Conservation (phyloP, 306 rosid species). For the Cucurbita maxima region DNA sequence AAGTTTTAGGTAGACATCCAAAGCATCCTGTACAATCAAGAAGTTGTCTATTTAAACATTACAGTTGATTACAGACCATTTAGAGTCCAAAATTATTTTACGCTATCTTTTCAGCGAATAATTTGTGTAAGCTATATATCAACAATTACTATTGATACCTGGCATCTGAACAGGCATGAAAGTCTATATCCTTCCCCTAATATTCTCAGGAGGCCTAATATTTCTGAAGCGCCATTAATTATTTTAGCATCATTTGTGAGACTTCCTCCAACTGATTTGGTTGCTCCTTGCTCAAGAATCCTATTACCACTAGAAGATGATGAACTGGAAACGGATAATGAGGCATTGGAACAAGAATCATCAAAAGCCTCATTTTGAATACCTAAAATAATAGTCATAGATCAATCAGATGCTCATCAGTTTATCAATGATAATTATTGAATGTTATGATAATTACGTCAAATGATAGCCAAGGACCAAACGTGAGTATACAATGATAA, state of each 20-base stretch:
- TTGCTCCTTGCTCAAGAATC: conserved; percentile 42
- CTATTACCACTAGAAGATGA: conserved; percentile 39
- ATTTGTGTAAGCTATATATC: background rate
- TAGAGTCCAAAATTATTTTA: background rate
- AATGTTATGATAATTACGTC: no score
- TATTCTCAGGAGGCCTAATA: conserved; percentile 62
- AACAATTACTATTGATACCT: conserved; percentile 42
- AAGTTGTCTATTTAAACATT: conserved; percentile 11
- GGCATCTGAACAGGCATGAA: conserved; percentile 72
- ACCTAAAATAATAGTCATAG: conserved; percentile 24
- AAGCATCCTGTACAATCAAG: conserved; percentile 60
- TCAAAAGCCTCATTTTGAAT: conserved; percentile 53
- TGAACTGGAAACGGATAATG: conserved; percentile 37
- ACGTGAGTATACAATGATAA: background rate
- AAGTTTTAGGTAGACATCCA: conserved; percentile 69
- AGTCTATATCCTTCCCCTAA: conserved; percentile 91
- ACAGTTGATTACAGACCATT: conserved; percentile 9
- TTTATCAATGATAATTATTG: no score
- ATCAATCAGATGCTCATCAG: background rate
- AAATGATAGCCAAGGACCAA: background rate
- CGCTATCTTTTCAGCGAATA: background rate
- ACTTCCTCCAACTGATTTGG: conserved; percentile 31
- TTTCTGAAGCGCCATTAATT: conserved; percentile 50
- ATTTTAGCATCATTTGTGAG: conserved; percentile 40
- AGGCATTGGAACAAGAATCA: conserved; percentile 45